Percentiles rank a stretch among this genome's conserved stretches.
These are phyloP conservation scores for Ceratobasidium sp. DNA, from an alignment of 1,284 basidiomycete species.

Conservation along the genomic window DNA sequence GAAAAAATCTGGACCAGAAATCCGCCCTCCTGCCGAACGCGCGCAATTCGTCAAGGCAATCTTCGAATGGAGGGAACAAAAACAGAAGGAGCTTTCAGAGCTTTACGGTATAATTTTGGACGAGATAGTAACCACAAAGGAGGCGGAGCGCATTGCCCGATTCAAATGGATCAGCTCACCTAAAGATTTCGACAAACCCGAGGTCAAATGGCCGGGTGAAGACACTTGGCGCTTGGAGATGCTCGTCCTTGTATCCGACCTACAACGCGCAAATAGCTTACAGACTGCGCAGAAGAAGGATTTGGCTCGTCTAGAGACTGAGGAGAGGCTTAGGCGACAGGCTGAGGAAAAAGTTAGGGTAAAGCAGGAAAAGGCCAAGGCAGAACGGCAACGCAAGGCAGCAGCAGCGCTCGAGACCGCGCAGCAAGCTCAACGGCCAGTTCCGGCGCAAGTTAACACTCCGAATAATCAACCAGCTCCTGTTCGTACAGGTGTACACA, in stretches of 20 bases:
- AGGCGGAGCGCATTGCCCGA: background rate
- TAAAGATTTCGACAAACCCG: constrained; percentile 1
- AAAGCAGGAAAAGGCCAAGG: background rate
- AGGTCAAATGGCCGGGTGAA: background rate
- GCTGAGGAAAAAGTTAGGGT: background rate
- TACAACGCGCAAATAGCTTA: too few species aligned
- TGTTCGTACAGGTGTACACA: too few species aligned
- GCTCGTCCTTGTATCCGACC: background rate
- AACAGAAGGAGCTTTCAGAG: background rate
- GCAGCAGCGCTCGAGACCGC: too few species aligned
- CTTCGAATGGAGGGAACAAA: background rate
- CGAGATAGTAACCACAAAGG: background rate
- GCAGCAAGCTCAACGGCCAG: too few species aligned
- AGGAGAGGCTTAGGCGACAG: too few species aligned
- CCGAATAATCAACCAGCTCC: too few species aligned
- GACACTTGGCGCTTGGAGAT: background rate
- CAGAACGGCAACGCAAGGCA: too few species aligned
- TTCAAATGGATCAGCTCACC: background rate
- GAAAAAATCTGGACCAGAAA: too few species aligned
- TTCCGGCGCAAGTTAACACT: too few species aligned
- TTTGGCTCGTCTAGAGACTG: too few species aligned
- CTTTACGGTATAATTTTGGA: background rate
- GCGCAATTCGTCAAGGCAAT: background rate
- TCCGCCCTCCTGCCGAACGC: background rate
- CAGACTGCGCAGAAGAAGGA: too few species aligned